Evolutionary conservation across 768 basidiomycete genomes (phyloP), one percentile per base, ranked within the genome.

Genomic region (Tulasnella sp.): DNA sequence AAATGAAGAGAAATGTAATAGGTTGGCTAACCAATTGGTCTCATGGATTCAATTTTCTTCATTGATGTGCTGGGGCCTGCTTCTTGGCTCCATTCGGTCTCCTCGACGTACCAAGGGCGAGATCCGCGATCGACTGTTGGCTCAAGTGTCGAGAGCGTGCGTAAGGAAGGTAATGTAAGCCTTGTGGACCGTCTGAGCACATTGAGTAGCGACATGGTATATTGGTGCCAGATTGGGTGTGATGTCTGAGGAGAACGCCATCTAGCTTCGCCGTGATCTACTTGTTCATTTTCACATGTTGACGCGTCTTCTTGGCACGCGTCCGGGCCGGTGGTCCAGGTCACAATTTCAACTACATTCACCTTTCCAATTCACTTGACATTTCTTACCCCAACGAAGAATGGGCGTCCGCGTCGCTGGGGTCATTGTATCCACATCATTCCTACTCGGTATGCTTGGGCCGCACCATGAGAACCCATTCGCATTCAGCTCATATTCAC

Each of bases 371-470:
- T n/a, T n/a, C n/a, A n/a, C n/a, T n/a, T n/a, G n/a, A n/a, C n/a
- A n/a, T n/a, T n/a, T n/a, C n/a, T n/a, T n/a, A n/a, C n/a, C n/a
- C n/a, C 30, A 19, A 61, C 42, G 27, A 21, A 70, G 70, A 63
- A 87, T 86, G 78, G 86, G 85, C 64, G 73, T 87, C 58, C 82
- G 88, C 63, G 80, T 84, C 60, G 79, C 82, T 65, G 74, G 88
- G 61, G 84, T 88, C 61, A 80, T 89, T 61, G 86, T 80, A 68
- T 76, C 80, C 50, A 89, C 87, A 1, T 86, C 86, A 53, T 89
- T 90, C 66, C 76, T 92, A 21, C 79, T 92, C 23, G 88, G 88
- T 86, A 58, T 43, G 76, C 71, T 34, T 32, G 13, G 52, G 17
- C 11, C n/a, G 11, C 19, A 19, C n/a, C 45, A 21, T 48, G 10